A percentile compares a stretch with the other conserved stretches of the same genome.
phyloP scores from a whole-genome alignment of 2,329 filamentous ascomycete genomes.

The Aureobasidium leucospermi region DNA sequence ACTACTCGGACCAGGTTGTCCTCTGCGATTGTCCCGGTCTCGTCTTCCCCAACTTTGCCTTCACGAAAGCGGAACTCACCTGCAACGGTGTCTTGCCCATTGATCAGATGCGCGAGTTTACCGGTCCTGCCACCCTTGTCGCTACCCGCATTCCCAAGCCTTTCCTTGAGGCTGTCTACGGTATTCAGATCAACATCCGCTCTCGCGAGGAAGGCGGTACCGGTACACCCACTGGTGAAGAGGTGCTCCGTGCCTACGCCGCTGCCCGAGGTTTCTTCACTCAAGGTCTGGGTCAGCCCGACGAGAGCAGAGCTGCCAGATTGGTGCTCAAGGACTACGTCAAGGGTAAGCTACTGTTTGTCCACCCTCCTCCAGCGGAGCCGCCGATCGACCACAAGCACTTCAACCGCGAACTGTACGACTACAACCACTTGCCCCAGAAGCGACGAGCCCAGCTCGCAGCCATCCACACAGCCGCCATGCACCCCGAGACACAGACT shows the following conservation, averaged over 20 bases:
- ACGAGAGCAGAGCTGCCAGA: conserved; percentile 84
- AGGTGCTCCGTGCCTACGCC: conserved; percentile 80
- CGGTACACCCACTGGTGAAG: conserved; percentile 73
- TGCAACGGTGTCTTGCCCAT: conserved; percentile 93
- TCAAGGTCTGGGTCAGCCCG: conserved; percentile 79
- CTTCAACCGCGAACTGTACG: conserved; percentile 89
- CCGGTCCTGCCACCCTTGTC: conserved; percentile 75
- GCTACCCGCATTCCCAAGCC: conserved; percentile 76
- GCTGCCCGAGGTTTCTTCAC: conserved; percentile 85
- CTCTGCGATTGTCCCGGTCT: conserved; percentile 98
- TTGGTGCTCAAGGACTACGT: conserved; percentile 96
- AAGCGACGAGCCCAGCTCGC: conserved; percentile 65
- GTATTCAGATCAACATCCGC: conserved; percentile 76
- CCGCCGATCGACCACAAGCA: conserved; percentile 57
- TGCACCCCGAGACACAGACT: conserved; percentile 21
- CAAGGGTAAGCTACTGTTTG: conserved; percentile 88
- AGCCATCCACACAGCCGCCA: conserved; percentile 25
- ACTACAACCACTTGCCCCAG: conserved; percentile 70
- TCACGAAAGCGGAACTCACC: conserved; percentile 91
- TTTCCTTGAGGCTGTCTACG: conserved; percentile 90
- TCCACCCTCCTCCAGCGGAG: conserved; percentile 71
- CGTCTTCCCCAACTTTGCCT: conserved; percentile 96
- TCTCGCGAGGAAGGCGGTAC: conserved; percentile 88
- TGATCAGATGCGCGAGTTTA: conserved; percentile 90
- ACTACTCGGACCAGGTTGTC: conserved; percentile 80